Evolutionary conservation across 1,139 yeast species (phyloP).

Genomic region (Magnusiomyces suaveolens): DNA sequence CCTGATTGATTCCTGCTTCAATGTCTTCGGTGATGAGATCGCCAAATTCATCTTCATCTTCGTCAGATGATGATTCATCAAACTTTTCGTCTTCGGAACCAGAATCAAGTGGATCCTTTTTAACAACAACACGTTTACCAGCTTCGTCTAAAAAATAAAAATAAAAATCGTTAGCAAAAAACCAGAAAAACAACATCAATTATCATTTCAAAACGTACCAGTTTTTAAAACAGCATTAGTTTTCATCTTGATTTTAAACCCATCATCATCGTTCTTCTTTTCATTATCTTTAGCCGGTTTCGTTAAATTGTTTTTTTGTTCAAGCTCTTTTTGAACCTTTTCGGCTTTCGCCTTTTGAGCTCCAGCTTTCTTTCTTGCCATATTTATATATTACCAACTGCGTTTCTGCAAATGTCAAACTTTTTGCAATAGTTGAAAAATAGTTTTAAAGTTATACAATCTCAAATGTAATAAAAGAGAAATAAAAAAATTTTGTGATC

Average conservation of each 20-base stretch:
- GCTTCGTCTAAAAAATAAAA: not conserved
- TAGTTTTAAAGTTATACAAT: too few relatives aligned
- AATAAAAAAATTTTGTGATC: not conserved
- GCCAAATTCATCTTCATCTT: slow-evolving; percentile 90
- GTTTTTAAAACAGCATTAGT: not conserved
- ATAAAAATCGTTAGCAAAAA: not conserved
- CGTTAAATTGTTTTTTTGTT: not conserved
- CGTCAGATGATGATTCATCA: slow-evolving; percentile 37
- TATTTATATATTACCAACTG: not conserved
- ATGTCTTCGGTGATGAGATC: slow-evolving; percentile 79
- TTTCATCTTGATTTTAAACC: not conserved
- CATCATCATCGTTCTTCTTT: not conserved
- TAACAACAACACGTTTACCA: not conserved
- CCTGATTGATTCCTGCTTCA: slow-evolving; percentile 67
- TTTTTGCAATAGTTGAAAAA: not conserved
- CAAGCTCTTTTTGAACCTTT: not conserved
- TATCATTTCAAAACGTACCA: not conserved
- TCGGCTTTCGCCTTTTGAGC: slow-evolving; percentile 2
- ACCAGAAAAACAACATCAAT: not conserved
- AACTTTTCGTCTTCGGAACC: slow-evolving; percentile 1
- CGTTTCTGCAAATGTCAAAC: too few relatives aligned
- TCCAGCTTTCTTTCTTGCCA: slow-evolving; percentile 7
- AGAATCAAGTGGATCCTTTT: not conserved
- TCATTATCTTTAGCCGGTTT: not conserved
- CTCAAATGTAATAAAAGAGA: not conserved